A percentile compares a stretch with the other conserved stretches of the same genome.
Evolutionary conservation across 345 rosid genomes (phyloP).

Genomic region (Salix purpurea): DNA sequence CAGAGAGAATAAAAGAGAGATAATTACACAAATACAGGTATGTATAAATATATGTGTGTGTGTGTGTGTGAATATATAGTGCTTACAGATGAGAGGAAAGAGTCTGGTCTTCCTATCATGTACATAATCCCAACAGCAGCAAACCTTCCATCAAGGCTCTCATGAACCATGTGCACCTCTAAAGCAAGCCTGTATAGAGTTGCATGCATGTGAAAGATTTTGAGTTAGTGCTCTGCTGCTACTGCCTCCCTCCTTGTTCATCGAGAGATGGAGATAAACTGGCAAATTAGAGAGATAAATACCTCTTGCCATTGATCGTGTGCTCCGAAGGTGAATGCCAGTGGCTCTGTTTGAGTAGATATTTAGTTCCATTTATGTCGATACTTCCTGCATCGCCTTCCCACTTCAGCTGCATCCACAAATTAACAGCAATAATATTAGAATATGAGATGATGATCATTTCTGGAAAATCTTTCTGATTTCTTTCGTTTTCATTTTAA

Average conservation of each 20-base stretch:
- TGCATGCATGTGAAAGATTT: background rate
- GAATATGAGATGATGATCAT: background rate
- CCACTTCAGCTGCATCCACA: constrained; percentile 47
- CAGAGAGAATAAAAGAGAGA: background rate
- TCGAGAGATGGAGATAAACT: background rate
- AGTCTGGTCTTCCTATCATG: constrained; percentile 59
- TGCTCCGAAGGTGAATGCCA: constrained; percentile 74
- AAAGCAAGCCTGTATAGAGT: constrained; percentile 38
- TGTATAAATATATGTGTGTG: no score
- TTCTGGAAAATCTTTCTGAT: background rate
- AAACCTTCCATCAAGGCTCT: constrained; percentile 44
- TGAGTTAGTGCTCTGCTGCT: background rate
- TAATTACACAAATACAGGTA: no score
- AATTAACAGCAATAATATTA: background rate
- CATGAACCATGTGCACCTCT: constrained; percentile 79
- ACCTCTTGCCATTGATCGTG: constrained; percentile 45
- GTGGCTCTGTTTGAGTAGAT: constrained; percentile 41
- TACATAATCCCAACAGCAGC: constrained; percentile 74
- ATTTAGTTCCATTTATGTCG: constrained; percentile 40
- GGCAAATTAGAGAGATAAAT: background rate
- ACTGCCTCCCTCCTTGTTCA: background rate
- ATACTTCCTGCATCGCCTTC: constrained; percentile 47
- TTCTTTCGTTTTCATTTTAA: background rate
- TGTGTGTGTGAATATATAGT: no score
- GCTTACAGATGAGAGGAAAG: constrained; percentile 55